A percentile compares a stretch with the other conserved stretches of the same genome.
These are phyloP conservation scores for Hyphodiscus sp. DNA, from an alignment of 2,329 filamentous ascomycete species.

Conservation along the genomic window DNA sequence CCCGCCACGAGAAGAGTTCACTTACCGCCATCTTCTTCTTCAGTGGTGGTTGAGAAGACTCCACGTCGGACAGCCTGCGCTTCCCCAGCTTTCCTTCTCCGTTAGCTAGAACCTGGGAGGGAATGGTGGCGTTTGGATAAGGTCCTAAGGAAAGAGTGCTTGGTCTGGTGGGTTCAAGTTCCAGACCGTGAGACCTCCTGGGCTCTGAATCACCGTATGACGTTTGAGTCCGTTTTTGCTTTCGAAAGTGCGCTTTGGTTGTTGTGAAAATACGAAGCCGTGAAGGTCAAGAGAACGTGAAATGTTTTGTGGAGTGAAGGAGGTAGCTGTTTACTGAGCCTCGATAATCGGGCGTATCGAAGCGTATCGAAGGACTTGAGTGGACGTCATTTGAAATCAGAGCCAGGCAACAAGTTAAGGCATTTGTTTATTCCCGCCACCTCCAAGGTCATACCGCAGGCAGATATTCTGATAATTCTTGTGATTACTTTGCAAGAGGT, in stretches of 20 bases:
- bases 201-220: background rate
- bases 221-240: background rate
- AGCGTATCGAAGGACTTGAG: background rate
- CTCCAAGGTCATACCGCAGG: background rate
- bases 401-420: background rate
- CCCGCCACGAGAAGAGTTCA: conserved; percentile 19
- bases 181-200: conserved; percentile 7
- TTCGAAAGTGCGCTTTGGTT: background rate
- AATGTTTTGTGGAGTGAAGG: background rate
- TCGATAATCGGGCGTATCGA: background rate
- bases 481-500: background rate
- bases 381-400: background rate
- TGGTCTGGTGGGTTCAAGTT: conserved; percentile 14
- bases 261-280: background rate
- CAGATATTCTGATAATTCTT: background rate
- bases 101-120: conserved; percentile 20
- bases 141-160: conserved; percentile 14
- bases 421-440: background rate
- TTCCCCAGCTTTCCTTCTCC: conserved; percentile 52
- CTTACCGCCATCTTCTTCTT: conserved; percentile 59
- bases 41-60: conserved; percentile 46
- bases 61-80: conserved; percentile 59
- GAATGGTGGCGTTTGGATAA: conserved; percentile 27
- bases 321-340: background rate
- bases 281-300: background rate